These are phyloP conservation scores for Pestalotiopsis sp. DNA, from an alignment of 2,329 filamentous ascomycete genomes.

Conservation along the genomic window DNA sequence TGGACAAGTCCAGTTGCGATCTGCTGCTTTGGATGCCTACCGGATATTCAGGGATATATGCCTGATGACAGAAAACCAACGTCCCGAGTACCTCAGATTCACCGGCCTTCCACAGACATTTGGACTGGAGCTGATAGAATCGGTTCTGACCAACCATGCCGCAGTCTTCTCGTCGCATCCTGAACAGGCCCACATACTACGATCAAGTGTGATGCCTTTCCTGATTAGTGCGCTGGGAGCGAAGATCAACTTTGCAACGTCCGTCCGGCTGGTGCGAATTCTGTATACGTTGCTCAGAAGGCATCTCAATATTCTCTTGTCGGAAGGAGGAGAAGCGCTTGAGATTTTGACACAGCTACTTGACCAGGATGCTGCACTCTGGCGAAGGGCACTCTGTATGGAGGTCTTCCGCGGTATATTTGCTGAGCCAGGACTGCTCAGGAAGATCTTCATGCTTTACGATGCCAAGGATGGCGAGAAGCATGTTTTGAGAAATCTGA, in stretches of 20 bases:
- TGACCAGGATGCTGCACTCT: slow-evolving; percentile 80
- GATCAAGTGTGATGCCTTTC: slow-evolving; percentile 79
- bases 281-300: slow-evolving; percentile 79
- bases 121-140: slow-evolving; percentile 89
- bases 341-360: slow-evolving; percentile 82
- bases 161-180: slow-evolving; percentile 75
- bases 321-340: slow-evolving; percentile 82
- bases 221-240: slow-evolving; percentile 78
- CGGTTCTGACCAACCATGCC: slow-evolving; percentile 84
- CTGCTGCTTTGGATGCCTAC: slow-evolving; percentile 84
- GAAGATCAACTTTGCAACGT: slow-evolving; percentile 77
- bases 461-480: slow-evolving; percentile 75
- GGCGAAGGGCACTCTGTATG: slow-evolving; percentile 90
- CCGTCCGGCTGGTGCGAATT: slow-evolving; percentile 80
- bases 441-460: slow-evolving; percentile 79
- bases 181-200: slow-evolving; percentile 80
- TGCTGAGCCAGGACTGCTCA: slow-evolving; percentile 74
- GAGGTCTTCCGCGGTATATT: slow-evolving; percentile 89
- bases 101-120: slow-evolving; percentile 79
- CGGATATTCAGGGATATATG: slow-evolving; percentile 89
- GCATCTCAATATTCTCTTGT: slow-evolving; percentile 73
- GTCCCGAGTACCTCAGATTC: slow-evolving; percentile 80
- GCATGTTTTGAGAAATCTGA: slow-evolving; percentile 77
- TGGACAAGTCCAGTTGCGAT: slow-evolving; percentile 66
- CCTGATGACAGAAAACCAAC: slow-evolving; percentile 81